These are phyloP conservation scores for Cladosporium austrohemisphaericum DNA, from an alignment of 2,329 filamentous ascomycete genomes.

Conservation along the genomic window DNA sequence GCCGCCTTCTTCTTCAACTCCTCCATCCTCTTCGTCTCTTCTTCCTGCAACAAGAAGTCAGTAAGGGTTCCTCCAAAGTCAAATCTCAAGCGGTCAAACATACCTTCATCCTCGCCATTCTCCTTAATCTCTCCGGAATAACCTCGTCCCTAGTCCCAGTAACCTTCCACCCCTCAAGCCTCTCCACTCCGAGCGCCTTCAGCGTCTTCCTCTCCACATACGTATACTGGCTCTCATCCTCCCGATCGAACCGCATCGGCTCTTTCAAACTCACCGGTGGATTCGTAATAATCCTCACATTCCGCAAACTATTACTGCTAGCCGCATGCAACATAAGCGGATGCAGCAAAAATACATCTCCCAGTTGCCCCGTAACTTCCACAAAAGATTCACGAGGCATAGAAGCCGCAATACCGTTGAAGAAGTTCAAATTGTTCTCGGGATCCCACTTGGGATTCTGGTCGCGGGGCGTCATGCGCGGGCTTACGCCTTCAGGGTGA, in stretches of 20 bases:
- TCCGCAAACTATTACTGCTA: constrained; percentile 47
- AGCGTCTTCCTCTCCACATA: constrained; percentile 56
- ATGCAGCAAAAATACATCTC: constrained; percentile 58
- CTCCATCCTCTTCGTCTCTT: constrained; percentile 25
- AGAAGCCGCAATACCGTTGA: constrained; percentile 38
- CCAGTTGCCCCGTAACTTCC: constrained; percentile 52
- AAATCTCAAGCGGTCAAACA: constrained; percentile 44
- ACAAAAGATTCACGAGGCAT: constrained; percentile 44
- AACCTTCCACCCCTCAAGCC: constrained; percentile 52
- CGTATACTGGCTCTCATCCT: constrained; percentile 48
- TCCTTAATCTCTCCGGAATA: constrained; percentile 47
- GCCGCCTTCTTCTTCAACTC: constrained; percentile 27
- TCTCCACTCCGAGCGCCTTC: constrained; percentile 45
- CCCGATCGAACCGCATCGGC: constrained; percentile 52
- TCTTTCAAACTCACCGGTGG: constrained; percentile 51
- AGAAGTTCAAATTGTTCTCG: constrained; percentile 45
- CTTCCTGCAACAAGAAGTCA: no score
- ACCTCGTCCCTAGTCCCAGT: constrained; percentile 48
- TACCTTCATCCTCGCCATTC: constrained; percentile 53
- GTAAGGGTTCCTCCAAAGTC: constrained; percentile 21
- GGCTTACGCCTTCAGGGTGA: constrained; percentile 62
- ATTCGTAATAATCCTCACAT: constrained; percentile 53
- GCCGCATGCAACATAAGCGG: constrained; percentile 59
- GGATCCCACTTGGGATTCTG: constrained; percentile 44
- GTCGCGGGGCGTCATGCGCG: constrained; percentile 58